Evolutionary conservation across 1,284 basidiomycete genomes (phyloP), one percentile per base, ranked within the genome.

Genomic region (Fomitopsis schrenkii): DNA sequence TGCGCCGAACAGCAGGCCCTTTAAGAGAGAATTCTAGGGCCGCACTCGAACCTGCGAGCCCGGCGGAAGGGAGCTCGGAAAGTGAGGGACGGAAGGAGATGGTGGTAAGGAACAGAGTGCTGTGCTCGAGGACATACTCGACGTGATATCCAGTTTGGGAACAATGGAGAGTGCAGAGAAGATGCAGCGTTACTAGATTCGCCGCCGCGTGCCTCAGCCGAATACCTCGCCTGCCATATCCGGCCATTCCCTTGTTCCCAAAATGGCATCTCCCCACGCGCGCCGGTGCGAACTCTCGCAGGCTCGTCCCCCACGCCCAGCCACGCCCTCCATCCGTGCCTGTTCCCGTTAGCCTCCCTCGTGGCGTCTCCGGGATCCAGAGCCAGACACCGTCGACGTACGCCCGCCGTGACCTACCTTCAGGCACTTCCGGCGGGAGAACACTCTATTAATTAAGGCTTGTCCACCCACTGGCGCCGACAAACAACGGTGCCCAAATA

Each of bases 1-100:
- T 50, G 46, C 26, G 53, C 62, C 55, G 55, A 55, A 44, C 48
- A 53, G 50, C 56, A 36, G 62, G 60, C 59, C 48, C 26, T 68
- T 66, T 74, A 76, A 70, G 64, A 70, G 71, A 57, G 58, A 61
- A 63, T 44, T 44, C n/a, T 48, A 61, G 46, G 58, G 52, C 48
- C 58, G 60, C 40, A 63, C 65, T 68, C 68, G 71, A 68, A 55
- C 71, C 71, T 71, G 69, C 69, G 66, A 69, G 69, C 58, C 62
- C 53, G 62, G 55, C 54, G 52, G 52, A 36, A 61, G 52, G 45
- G 60, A 44, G 48, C 61, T 67, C 62, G 62, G 64, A 62, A 60
- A 59, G 57, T 59, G 65, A 64, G 22, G 35, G 59, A 44, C 57
- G 61, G 63, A 63, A 57, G 59, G 56, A 62, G 65, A 67, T 66